Evolutionary conservation across 2,329 filamentous ascomycete species (phyloP), one percentile per base, ranked within the genome.

Genomic region (Rutstroemia sp.): DNA sequence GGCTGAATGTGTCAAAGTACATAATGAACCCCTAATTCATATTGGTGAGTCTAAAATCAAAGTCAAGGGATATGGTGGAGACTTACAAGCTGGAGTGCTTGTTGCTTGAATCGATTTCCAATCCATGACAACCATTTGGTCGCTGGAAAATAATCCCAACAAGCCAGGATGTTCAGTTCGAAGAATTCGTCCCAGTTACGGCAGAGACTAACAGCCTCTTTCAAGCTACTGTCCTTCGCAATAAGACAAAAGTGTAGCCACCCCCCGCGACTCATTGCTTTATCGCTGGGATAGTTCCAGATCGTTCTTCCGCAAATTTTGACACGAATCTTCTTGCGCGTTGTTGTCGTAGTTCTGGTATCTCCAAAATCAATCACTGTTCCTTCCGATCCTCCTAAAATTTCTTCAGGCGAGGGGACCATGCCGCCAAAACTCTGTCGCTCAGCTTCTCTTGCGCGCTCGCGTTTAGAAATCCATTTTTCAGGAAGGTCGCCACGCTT

Each of bases 211-310:
- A 77, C 70, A 3, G 73, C 75, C 45, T 76, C 70, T 48, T 70
- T 68, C 4, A 79, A 69, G 48, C 68, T 65, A 53, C 74, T 76
- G 51, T 76, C 73, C 63, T 76, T 78, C 2, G 76, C 75, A 61
- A 78, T 72, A 58, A 78, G 69, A 21, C 73, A 76, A 62, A 78
- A 79, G 34, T 78, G 76, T 21, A 76, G 68, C 77, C 76, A 79
- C 4, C 76, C 76, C 27, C 73, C 72, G 53, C 75, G 69, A 48
- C 68, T 72, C 69, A 78, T 74, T 3, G 75, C 72, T 39, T 70
- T 72, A 59, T 77, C 71, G 56, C 71, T 76, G 8, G 75, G 75
- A 60, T 79, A 77, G 64, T 78, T 77, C 69, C 75, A 78, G 61
- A 79, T 78, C 52, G 69, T 73, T 46, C 70, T 72, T 10, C 77